Conservation (phyloP, 768 basidiomycete genomes). For the Termitomyces eurrhizus region DNA sequence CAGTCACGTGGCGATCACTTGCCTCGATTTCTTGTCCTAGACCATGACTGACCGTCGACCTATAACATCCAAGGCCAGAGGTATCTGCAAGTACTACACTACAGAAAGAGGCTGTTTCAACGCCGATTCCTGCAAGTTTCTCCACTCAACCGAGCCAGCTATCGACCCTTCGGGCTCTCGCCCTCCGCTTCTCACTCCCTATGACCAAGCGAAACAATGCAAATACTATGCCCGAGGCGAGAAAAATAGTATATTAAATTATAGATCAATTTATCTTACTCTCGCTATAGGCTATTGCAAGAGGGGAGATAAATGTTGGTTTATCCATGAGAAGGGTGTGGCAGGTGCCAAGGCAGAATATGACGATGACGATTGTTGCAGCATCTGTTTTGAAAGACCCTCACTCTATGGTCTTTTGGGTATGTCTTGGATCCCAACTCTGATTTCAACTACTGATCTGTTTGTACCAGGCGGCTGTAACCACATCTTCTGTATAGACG, state of each 20-base stretch:
- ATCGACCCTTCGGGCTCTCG: conserved; percentile 27
- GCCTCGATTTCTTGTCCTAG: conserved; percentile 4
- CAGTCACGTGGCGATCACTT: conserved; percentile 6
- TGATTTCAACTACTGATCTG: background rate
- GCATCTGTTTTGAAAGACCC: conserved; percentile 75
- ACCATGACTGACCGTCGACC: conserved; percentile 38
- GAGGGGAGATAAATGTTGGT: conserved; percentile 73
- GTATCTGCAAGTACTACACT: conserved; percentile 65
- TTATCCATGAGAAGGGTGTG: conserved; percentile 42
- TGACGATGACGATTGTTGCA: conserved; percentile 53
- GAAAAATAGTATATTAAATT: conserved; percentile 3
- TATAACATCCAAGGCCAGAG: conserved; percentile 65
- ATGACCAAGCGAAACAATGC: conserved; percentile 70
- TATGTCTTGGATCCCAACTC: conserved; percentile 24
- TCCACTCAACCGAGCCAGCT: conserved; percentile 46
- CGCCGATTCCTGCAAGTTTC: conserved; percentile 70
- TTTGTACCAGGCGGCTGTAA: conserved; percentile 57
- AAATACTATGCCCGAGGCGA: conserved; percentile 58
- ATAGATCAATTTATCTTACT: background rate
- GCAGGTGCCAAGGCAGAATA: conserved; percentile 19
- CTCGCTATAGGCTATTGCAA: conserved; percentile 59
- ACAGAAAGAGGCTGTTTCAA: conserved; percentile 66
- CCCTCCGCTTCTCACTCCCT: conserved; percentile 48
- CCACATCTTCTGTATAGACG: conserved; percentile 74
- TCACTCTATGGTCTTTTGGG: conserved; percentile 64